A percentile compares a stretch with the other conserved stretches of the same genome.
Conservation (phyloP, 208 protist genomes). For the Trypanosoma lewisi region DNA sequence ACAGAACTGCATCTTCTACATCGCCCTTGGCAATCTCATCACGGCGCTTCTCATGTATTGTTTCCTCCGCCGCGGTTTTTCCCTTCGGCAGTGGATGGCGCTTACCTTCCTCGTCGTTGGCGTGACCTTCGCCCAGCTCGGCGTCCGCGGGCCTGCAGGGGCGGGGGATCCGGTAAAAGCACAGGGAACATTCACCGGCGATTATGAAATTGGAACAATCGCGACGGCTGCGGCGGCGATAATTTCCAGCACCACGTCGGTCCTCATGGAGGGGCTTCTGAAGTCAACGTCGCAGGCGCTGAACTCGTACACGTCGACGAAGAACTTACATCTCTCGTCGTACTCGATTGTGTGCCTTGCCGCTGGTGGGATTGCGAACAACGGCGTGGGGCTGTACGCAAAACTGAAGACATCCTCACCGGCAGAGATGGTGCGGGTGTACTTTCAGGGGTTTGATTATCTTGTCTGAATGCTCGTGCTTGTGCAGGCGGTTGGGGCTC, state of each 20-base stretch:
- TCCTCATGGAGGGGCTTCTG: constrained; percentile 58
- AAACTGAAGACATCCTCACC: not conserved
- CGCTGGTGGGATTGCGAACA: constrained; percentile 4
- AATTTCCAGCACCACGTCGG: constrained; percentile 49
- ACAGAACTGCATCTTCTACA: constrained; percentile 51
- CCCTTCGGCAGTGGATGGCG: constrained; percentile 40
- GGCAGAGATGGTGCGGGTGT: constrained; percentile 7
- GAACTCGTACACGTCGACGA: constrained; percentile 20
- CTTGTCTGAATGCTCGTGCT: constrained; percentile 55
- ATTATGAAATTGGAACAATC: constrained; percentile 30
- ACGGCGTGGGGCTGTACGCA: not conserved
- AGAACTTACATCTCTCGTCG: constrained; percentile 23
- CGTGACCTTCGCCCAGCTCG: constrained; percentile 43
- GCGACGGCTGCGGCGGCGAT: constrained; percentile 32
- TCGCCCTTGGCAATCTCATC: constrained; percentile 40
- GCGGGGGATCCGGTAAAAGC: not conserved
- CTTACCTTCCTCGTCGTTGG: constrained; percentile 41
- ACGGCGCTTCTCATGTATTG: constrained; percentile 43
- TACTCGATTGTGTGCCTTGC: constrained; percentile 27
- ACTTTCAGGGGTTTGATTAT: constrained; percentile 52
- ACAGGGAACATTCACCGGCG: not conserved
- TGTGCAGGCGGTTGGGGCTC: constrained; percentile 52
- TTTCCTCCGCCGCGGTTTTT: constrained; percentile 33
- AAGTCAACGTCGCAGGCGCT: constrained; percentile 47
- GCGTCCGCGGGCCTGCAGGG: not conserved